Percentiles rank a stretch among this genome's conserved stretches.
Conservation (phyloP, 768 basidiomycete genomes). For the Boletellus ananas region DNA sequence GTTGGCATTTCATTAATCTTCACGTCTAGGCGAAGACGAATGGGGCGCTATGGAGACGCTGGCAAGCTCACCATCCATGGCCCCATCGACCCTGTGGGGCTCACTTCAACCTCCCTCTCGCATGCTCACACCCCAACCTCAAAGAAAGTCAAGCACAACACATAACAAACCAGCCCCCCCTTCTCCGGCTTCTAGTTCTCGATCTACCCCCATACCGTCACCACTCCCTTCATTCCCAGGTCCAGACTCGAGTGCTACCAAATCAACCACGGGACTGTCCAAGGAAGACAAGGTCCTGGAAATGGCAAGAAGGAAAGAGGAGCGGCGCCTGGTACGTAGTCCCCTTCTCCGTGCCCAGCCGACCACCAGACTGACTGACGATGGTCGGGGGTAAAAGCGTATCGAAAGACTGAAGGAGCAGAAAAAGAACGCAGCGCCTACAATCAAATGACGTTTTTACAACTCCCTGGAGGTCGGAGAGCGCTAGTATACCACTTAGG, state of each 20-base stretch:
- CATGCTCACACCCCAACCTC: constrained; percentile 21
- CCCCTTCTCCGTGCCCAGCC: not conserved
- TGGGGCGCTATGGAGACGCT: constrained; percentile 21
- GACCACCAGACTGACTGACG: constrained; percentile 2
- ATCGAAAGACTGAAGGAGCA: constrained; percentile 80
- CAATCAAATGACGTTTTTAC: not conserved
- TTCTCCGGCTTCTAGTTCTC: constrained; percentile 17
- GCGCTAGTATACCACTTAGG: not conserved
- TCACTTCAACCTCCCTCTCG: constrained; percentile 19
- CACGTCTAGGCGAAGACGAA: constrained; percentile 11
- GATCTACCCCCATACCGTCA: constrained; percentile 27
- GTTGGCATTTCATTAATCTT: not conserved
- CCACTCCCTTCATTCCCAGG: constrained; percentile 11
- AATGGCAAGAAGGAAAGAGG: constrained; percentile 88
- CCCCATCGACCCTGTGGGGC: constrained; percentile 11
- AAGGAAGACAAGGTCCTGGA: constrained; percentile 96
- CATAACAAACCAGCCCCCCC: not conserved
- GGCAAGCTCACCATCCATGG: not conserved
- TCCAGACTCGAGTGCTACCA: constrained; percentile 6
- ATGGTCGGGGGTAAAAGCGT: constrained; percentile 39
- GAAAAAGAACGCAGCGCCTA: constrained; percentile 50
- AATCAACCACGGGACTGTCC: constrained; percentile 48
- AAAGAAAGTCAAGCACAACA: constrained; percentile 1
- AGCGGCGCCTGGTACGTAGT: constrained; percentile 73
- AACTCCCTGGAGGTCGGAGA: not conserved